Evolutionary conservation across 306 rosid species (phyloP), one percentile per base, ranked within the genome.

Genomic region (Abrus pulchellus): DNA sequence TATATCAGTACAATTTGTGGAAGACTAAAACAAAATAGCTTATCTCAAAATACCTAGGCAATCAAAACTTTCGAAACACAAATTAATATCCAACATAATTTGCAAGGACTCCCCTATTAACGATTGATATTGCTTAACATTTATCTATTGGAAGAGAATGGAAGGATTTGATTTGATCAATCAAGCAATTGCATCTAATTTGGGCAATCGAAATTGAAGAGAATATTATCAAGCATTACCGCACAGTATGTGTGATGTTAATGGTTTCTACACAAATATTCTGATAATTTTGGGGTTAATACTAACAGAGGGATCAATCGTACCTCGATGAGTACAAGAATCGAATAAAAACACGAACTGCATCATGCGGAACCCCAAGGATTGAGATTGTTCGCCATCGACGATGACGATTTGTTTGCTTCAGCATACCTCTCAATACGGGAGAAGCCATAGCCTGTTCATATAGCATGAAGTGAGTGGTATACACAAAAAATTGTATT

Each of bases 311-410:
- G 49, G 56, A 69, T 53, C 27, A 27, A 75, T 75, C 85, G 5
- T 91, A 94, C 99, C 92, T 64, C 41, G 90, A 88, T 67, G 95
- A 83, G 85, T 94, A 95, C 82, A 93, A 77, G 71, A 77, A 91
- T 66, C 97, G 92, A 84, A 95, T 55, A 75, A 95, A 95, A 77
- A 79, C 93, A 69, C 87, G 93, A 49, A 95, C 98, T 32, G 92
- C 94, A 13, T 87, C 87, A 64, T 85, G 82, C 52, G 97, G 93
- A 81, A 93, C 92, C 52, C 99, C 99, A 12, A 2, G 77, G 65
- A 93, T 89, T 33, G 90, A 83, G 83, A 95, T 88, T 59, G 83
- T 59, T 78, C 72, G 80, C 79, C 62, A 79, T 34, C 85, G 70
- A 9, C 68, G 76, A 34, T 5, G 69, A 62, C 75, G 76, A 29